A percentile compares a stretch with the other conserved stretches of the same genome.
Evolutionary conservation across 257 asterid genomes (phyloP).

Genomic region (Petunia axillaris): DNA sequence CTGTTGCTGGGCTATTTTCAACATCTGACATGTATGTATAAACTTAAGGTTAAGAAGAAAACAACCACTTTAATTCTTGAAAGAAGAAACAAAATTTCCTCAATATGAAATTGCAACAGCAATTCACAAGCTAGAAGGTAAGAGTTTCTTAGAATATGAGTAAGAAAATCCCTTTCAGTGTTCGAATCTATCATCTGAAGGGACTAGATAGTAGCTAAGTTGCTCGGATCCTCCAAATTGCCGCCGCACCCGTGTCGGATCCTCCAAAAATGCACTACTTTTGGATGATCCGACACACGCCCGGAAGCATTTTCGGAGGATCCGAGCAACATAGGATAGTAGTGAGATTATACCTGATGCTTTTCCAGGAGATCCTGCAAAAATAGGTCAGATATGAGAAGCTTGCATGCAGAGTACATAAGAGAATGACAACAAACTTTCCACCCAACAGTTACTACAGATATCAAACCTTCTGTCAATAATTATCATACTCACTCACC

Average conservation of each 20-base stretch:
- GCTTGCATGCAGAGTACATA: constrained; percentile 25
- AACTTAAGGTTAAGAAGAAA: constrained; percentile 34
- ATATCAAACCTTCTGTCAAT: not conserved
- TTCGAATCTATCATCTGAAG: not conserved
- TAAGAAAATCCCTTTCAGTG: not conserved
- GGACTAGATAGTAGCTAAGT: not conserved
- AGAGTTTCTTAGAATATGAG: not conserved
- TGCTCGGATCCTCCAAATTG: no score
- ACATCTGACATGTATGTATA: constrained; percentile 52
- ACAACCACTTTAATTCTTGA: constrained; percentile 35
- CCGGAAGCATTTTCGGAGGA: no score
- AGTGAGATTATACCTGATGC: constrained; percentile 32
- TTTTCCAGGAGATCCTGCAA: constrained; percentile 52
- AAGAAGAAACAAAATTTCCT: constrained; percentile 34
- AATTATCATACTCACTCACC: not conserved
- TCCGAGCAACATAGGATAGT: no score
- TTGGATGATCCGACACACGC: no score
- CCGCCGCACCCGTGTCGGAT: no score
- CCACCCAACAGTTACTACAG: not conserved
- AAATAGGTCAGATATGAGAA: constrained; percentile 35
- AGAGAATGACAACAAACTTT: constrained; percentile 16
- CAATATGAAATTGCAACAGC: constrained; percentile 23
- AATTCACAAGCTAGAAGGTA: constrained; percentile 20
- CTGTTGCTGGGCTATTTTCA: constrained; percentile 47
- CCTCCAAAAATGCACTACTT: no score